Percentiles rank a stretch among this genome's conserved stretches.
phyloP scores from a whole-genome alignment of 306 rosid species.

The Aeschynomene evenia region DNA sequence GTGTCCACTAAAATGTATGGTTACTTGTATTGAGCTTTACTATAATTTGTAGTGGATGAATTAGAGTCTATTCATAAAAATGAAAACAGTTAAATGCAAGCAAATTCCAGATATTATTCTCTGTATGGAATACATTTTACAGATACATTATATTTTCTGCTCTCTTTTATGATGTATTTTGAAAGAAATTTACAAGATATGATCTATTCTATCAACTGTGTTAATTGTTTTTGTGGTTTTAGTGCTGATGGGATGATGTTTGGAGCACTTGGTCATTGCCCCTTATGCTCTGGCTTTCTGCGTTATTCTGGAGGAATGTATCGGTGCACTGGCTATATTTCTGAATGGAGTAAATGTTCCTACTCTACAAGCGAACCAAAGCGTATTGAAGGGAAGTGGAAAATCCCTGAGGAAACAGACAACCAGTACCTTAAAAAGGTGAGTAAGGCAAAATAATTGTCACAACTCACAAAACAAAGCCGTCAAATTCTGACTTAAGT shows the following conservation, averaged over 20 bases:
- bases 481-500: slow-evolving; percentile 22
- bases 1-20: slow-evolving; percentile 5
- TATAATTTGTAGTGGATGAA: slow-evolving; percentile 11
- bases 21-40: slow-evolving; percentile 14
- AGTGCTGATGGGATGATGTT: slow-evolving; percentile 99
- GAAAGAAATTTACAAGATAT: slow-evolving; percentile 14
- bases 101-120: slow-evolving; percentile 7
- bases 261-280: slow-evolving; percentile 82
- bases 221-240: slow-evolving; percentile 24
- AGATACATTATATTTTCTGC: background rate
- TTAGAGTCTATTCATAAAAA: slow-evolving; percentile 18
- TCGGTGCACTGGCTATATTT: slow-evolving; percentile 69
- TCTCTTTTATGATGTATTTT: slow-evolving; percentile 8
- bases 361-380: slow-evolving; percentile 68
- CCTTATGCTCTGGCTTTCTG: slow-evolving; percentile 71
- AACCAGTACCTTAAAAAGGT: slow-evolving; percentile 83
- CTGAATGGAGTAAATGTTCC: slow-evolving; percentile 94
- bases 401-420: slow-evolving; percentile 67
- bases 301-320: slow-evolving; percentile 82
- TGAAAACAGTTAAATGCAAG: slow-evolving; percentile 17
- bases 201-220: background rate
- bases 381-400: slow-evolving; percentile 80
- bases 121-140: slow-evolving; percentile 16
- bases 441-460: slow-evolving; percentile 5
- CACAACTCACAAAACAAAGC: slow-evolving; percentile 3